phyloP scores from a whole-genome alignment of 257 asterid genomes.

The Solanum peruvianum region DNA sequence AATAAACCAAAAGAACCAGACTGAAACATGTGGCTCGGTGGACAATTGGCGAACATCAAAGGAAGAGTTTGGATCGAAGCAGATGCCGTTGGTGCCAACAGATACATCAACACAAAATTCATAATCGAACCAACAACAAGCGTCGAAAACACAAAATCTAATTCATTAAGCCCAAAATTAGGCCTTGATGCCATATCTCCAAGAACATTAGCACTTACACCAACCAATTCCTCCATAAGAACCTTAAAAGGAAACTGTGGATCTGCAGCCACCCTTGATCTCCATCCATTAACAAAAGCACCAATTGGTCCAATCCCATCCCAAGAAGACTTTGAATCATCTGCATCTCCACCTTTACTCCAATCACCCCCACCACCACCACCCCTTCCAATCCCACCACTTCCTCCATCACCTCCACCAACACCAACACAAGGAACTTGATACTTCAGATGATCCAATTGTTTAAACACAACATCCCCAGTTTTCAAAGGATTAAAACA shows the following conservation, averaged over 20 bases:
- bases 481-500: neutral
- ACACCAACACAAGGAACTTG: constrained; percentile 12
- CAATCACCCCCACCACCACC: constrained; percentile 28
- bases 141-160: constrained; percentile 81
- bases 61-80: constrained; percentile 46
- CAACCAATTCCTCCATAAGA: constrained; percentile 83
- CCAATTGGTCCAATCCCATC: constrained; percentile 61
- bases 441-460: neutral
- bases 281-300: constrained; percentile 70
- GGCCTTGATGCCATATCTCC: constrained; percentile 97
- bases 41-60: constrained; percentile 51
- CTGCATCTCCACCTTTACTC: constrained; percentile 37
- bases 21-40: constrained; percentile 87
- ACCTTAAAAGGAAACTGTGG: constrained; percentile 91
- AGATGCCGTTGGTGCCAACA: constrained; percentile 65
- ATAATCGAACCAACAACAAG: constrained; percentile 79
- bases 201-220: constrained; percentile 64
- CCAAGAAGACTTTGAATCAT: constrained; percentile 27
- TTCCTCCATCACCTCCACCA: constrained; percentile 8
- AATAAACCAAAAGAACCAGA: constrained; percentile 47
- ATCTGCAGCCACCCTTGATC: constrained; percentile 84
- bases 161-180: constrained; percentile 83
- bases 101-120: constrained; percentile 79
- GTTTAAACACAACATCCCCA: neutral
- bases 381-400: neutral